A percentile compares a stretch with the other conserved stretches of the same genome.
Evolutionary conservation across 257 asterid genomes (phyloP).

Genomic region (Cinchona pubescens): DNA sequence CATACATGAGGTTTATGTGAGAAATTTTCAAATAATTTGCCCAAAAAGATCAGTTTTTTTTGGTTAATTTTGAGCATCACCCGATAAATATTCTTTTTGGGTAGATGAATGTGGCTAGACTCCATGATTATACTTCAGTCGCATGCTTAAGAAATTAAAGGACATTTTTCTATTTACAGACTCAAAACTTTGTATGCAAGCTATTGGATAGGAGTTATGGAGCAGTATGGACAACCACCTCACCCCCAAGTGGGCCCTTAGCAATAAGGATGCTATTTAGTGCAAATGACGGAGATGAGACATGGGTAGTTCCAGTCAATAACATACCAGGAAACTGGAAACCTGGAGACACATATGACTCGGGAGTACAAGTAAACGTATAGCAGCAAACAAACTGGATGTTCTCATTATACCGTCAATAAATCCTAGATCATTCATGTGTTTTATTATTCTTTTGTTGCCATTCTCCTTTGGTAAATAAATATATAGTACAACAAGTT

Average conservation of each 20-base stretch:
- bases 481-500: not conserved
- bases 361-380: constrained; percentile 66
- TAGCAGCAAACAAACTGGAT: constrained; percentile 25
- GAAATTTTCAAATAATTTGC: not conserved
- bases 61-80: not conserved
- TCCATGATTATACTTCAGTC: not conserved
- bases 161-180: constrained; percentile 37
- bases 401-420: not conserved
- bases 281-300: constrained; percentile 58
- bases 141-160: not conserved
- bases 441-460: not conserved
- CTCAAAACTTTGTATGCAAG: constrained; percentile 56
- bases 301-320: constrained; percentile 62
- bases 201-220: constrained; percentile 61
- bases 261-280: constrained; percentile 71
- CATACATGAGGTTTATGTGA: no score
- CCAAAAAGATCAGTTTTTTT: not conserved
- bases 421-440: constrained; percentile 8
- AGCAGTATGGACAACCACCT: constrained; percentile 68
- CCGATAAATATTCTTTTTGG: not conserved
- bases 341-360: constrained; percentile 64
- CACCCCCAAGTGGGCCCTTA: constrained; percentile 72
- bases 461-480: not conserved
- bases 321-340: constrained; percentile 72
- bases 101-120: not conserved